These are phyloP conservation scores for Coniferiporia weirii DNA, from an alignment of 1,284 basidiomycete genomes.

Conservation along the genomic window DNA sequence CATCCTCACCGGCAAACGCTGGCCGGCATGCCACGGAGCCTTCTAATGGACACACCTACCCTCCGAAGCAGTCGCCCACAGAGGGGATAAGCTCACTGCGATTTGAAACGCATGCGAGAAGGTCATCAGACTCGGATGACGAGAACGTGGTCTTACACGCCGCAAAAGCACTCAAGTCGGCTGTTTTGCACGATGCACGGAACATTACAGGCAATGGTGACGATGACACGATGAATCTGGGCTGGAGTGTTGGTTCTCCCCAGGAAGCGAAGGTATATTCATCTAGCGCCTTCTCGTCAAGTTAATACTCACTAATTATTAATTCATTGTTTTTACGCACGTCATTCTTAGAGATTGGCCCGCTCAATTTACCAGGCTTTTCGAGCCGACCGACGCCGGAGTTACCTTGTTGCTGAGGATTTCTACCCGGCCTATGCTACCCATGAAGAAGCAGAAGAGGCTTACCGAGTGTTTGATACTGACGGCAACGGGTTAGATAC, in stretches of 20 bases:
- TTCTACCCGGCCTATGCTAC: slow-evolving; percentile 65
- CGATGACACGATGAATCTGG: slow-evolving; percentile 35
- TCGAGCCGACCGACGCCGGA: slow-evolving; percentile 43
- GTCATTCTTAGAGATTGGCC: slow-evolving; percentile 47
- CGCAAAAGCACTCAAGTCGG: slow-evolving; percentile 60
- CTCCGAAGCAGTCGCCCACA: slow-evolving; percentile 3
- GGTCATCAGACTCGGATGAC: slow-evolving; percentile 27
- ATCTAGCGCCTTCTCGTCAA: slow-evolving; percentile 1
- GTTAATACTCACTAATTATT: slow-evolving; percentile 18
- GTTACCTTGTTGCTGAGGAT: slow-evolving; percentile 62
- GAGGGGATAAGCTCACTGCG: slow-evolving; percentile 4
- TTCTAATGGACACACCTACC: slow-evolving; percentile 9
- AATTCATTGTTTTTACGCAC: neutral
- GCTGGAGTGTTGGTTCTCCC: slow-evolving; percentile 49
- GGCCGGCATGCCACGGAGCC: neutral
- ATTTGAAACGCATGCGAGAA: slow-evolving; percentile 11
- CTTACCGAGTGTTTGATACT: slow-evolving; percentile 72
- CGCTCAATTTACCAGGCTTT: slow-evolving; percentile 63
- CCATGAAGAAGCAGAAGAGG: slow-evolving; percentile 51
- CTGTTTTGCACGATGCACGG: slow-evolving; percentile 67
- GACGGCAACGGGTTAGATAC: slow-evolving; percentile 56
- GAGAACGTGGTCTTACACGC: slow-evolving; percentile 42
- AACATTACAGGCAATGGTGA: slow-evolving; percentile 53
- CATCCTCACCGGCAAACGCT: slow-evolving; percentile 5
- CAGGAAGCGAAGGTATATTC: slow-evolving; percentile 58